Conservation (phyloP, 2,329 filamentous ascomycete species). For the Pleurostoma richardsiae region DNA sequence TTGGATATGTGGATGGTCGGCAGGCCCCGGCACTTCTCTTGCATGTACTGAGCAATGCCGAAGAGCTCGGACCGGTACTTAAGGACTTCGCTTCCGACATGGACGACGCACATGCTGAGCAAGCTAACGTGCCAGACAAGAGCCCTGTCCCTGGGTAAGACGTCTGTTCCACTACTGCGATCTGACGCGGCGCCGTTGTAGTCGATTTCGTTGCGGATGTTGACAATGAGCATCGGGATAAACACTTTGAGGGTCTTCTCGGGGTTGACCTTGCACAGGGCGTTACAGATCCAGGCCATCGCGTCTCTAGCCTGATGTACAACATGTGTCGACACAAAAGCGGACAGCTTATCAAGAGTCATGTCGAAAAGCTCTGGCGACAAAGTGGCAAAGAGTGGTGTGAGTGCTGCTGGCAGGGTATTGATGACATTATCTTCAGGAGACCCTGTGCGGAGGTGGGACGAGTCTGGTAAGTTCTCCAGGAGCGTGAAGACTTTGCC, state of each 20-base stretch:
- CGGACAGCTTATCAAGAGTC: conserved; percentile 83
- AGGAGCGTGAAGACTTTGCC: conserved; percentile 93
- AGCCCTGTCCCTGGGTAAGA: conserved; percentile 85
- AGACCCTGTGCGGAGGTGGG: conserved; percentile 80
- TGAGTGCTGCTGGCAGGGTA: conserved; percentile 84
- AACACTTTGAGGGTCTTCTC: conserved; percentile 89
- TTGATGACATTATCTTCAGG: conserved; percentile 98
- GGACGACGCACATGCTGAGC: conserved; percentile 96
- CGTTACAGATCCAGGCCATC: conserved; percentile 98
- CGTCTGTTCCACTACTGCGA: conserved; percentile 86
- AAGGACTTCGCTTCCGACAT: conserved; percentile 85
- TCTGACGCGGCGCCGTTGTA: conserved; percentile 95
- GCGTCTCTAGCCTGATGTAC: conserved; percentile 95
- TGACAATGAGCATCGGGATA: conserved; percentile 82
- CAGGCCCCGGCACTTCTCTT: conserved; percentile 87
- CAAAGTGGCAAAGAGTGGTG: conserved; percentile 82
- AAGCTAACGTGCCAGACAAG: conserved; percentile 97
- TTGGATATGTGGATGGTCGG: conserved; percentile 96
- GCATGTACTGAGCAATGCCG: conserved; percentile 92
- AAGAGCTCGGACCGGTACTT: conserved; percentile 86
- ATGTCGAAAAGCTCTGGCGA: conserved; percentile 93
- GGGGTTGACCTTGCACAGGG: conserved; percentile 90
- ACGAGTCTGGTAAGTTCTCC: conserved; percentile 90
- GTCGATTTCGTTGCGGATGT: conserved; percentile 94
- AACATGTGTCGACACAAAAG: conserved; percentile 89